phyloP scores from a whole-genome alignment of 2,329 filamentous ascomycete genomes.

The Tetracladium maxilliforme region DNA sequence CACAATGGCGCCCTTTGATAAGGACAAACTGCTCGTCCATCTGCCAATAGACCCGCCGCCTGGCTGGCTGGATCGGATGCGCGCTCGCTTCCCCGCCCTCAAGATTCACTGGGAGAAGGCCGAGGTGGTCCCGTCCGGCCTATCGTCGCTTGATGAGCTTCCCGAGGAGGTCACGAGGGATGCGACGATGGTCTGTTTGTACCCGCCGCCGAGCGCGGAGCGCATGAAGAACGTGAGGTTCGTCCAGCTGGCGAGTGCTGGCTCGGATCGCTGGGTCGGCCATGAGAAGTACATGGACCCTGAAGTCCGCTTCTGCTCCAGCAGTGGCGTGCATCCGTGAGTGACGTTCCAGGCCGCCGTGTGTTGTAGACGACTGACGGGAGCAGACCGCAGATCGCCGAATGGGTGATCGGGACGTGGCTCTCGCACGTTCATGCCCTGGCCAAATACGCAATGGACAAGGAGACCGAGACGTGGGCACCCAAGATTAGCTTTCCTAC shows the following conservation, averaged over 20 bases:
- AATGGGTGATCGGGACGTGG: slow-evolving; percentile 23
- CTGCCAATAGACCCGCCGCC: slow-evolving; percentile 14
- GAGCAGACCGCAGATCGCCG: slow-evolving; percentile 20
- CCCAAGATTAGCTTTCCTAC: slow-evolving; percentile 5
- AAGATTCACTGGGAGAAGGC: slow-evolving; percentile 18
- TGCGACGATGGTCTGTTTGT: slow-evolving; percentile 22
- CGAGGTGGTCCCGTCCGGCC: slow-evolving; percentile 4
- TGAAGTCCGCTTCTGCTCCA: slow-evolving; percentile 21
- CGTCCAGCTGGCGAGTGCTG: slow-evolving; percentile 28
- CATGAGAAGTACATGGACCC: slow-evolving; percentile 18
- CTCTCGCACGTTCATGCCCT: slow-evolving; percentile 18
- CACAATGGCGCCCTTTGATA: slow-evolving; percentile 10
- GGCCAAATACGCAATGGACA: slow-evolving; percentile 12
- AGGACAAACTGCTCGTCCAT: slow-evolving; percentile 24
- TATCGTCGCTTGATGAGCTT: slow-evolving; percentile 12
- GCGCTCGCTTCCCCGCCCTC: slow-evolving; percentile 20
- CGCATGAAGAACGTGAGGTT: slow-evolving; percentile 21
- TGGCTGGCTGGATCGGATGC: slow-evolving; percentile 18
- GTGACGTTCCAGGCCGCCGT: no score
- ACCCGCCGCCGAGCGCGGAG: slow-evolving; percentile 15
- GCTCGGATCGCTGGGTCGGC: slow-evolving; percentile 24
- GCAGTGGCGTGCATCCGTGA: slow-evolving; percentile 26
- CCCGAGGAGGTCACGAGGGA: slow-evolving; percentile 18
- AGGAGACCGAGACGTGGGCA: slow-evolving; percentile 10
- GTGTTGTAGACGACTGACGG: no score